Percentiles rank a stretch among this genome's conserved stretches.
These are phyloP conservation scores for Phytophthora meadii DNA, from an alignment of 352 stramenopile species.

Conservation along the genomic window DNA sequence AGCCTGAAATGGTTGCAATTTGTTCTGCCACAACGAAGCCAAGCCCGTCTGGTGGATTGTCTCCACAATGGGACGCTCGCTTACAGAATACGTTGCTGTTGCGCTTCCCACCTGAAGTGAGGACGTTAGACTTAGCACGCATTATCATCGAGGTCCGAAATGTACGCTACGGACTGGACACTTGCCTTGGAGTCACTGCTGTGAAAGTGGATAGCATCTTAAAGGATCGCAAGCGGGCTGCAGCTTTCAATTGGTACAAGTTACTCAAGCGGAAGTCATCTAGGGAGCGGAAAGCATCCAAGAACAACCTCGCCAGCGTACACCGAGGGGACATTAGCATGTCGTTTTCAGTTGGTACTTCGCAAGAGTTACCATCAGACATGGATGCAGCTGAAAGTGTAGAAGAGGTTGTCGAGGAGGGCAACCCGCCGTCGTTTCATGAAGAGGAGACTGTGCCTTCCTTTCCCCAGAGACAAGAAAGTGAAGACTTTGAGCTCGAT, in stretches of 20 bases:
- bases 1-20: constrained; percentile 79
- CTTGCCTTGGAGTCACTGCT: constrained; percentile 82
- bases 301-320: constrained; percentile 56
- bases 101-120: constrained; percentile 67
- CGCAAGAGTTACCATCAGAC: constrained; percentile 76
- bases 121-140: constrained; percentile 68
- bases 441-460: constrained; percentile 32
- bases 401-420: constrained; percentile 42
- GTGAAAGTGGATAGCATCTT: constrained; percentile 86
- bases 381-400: constrained; percentile 49
- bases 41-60: constrained; percentile 71
- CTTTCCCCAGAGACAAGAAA: constrained; percentile 39
- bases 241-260: constrained; percentile 90
- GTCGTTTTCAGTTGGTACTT: constrained; percentile 87
- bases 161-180: constrained; percentile 85
- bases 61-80: constrained; percentile 77
- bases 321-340: constrained; percentile 79
- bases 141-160: constrained; percentile 90
- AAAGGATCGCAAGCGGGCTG: constrained; percentile 74
- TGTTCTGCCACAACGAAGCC: constrained; percentile 83
- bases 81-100: constrained; percentile 86
- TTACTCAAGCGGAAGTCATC: constrained; percentile 82
- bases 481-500: constrained; percentile 49
- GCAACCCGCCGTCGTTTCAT: constrained; percentile 31
- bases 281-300: constrained; percentile 54